Base-by-base conservation (phyloP, 768 basidiomycete species). In the Trametes elegans region DNA sequence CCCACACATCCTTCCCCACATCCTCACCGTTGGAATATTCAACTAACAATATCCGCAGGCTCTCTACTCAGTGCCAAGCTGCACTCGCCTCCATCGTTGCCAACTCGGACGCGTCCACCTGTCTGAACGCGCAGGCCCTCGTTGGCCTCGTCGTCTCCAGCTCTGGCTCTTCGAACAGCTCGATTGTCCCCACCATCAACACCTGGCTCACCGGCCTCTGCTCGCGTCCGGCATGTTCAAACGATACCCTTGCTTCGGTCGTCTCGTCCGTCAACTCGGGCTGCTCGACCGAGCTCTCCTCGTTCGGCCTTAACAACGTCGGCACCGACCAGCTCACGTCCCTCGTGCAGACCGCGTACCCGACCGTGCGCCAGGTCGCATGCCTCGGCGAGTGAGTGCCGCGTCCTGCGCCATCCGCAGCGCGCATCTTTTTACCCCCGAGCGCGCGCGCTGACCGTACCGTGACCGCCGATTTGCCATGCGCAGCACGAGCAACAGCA, bases 321-420 rank as follows among this genome's bases (percentile, higher is more conserved):
- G 57, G 61, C 28, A n/a, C 64, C 7, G 50, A 45, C 34, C 21
- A 61, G 50, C 52, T 67, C 36, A 45, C 64, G 19, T 24, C 66
- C 3, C 44, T 76, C 19, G 76, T 87, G 18, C 74, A 88, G 63
- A 60, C 64, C 39, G 75, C 66, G 28, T 91, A 87, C 66, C 84
- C 87, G 2, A 72, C 77, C 2, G 73, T 74, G 3, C 76, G 87
- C 48, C 66, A 84, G 58, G 63, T 84, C 7, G 66, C 71, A 9
- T 92, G 89, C 66, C 70, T 90, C 62, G 76, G 83, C 54, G 79
- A 88, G 88, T 90, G 64, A 58, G 84, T 76, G 24, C 29, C 50
- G 32, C 40, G 5, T 18, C 27, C 27, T n/a, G n/a, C n/a, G n/a
- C n/a, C n/a, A n/a, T n/a, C n/a, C n/a, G n/a, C n/a, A n/a, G n/a